Percentiles rank a stretch among this genome's conserved stretches.
phyloP scores from a whole-genome alignment of 139 green algal species.

The Edaphochlamys debaryana region DNA sequence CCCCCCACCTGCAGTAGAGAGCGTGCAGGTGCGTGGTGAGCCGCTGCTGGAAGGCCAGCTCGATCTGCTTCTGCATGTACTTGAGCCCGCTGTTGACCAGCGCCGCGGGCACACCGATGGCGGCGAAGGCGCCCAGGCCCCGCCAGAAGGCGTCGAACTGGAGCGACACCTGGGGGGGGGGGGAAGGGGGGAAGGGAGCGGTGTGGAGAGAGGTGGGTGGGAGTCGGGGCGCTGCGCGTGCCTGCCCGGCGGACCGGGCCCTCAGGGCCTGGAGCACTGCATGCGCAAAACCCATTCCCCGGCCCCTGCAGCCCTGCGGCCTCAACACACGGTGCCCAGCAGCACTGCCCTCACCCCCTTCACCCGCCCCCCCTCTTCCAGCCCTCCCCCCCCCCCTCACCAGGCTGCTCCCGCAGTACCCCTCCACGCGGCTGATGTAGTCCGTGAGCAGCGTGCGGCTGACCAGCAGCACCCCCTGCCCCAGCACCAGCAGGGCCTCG shows the following conservation, averaged over 20 bases:
- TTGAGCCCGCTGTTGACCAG: constrained; percentile 93
- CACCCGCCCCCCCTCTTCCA: background rate
- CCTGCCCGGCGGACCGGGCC: too few relatives aligned
- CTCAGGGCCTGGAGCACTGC: too few relatives aligned
- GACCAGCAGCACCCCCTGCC: constrained; percentile 75
- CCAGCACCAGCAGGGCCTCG: constrained; percentile 80
- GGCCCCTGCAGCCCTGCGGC: too few relatives aligned
- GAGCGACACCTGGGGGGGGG: constrained; percentile 40
- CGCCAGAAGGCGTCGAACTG: constrained; percentile 66
- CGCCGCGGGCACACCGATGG: constrained; percentile 81
- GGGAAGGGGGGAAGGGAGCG: too few relatives aligned
- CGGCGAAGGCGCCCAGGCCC: constrained; percentile 69
- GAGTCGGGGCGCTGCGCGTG: background rate
- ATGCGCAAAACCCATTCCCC: too few relatives aligned
- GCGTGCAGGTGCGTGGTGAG: constrained; percentile 85
- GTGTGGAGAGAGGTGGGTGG: too few relatives aligned
- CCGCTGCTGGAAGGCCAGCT: constrained; percentile 72
- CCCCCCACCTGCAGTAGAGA: constrained; percentile 73
- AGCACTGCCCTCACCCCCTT: too few relatives aligned
- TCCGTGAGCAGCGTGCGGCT: constrained; percentile 88
- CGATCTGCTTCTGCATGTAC: constrained; percentile 93
- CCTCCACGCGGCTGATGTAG: constrained; percentile 80
- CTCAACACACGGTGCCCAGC: too few relatives aligned
- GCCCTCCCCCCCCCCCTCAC: constrained; percentile 35
- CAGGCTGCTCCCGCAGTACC: constrained; percentile 58